A percentile compares a stretch with the other conserved stretches of the same genome.
Evolutionary conservation across 495 filamentous ascomycete genomes (phyloP).

Genomic region (Neurospora sp.): DNA sequence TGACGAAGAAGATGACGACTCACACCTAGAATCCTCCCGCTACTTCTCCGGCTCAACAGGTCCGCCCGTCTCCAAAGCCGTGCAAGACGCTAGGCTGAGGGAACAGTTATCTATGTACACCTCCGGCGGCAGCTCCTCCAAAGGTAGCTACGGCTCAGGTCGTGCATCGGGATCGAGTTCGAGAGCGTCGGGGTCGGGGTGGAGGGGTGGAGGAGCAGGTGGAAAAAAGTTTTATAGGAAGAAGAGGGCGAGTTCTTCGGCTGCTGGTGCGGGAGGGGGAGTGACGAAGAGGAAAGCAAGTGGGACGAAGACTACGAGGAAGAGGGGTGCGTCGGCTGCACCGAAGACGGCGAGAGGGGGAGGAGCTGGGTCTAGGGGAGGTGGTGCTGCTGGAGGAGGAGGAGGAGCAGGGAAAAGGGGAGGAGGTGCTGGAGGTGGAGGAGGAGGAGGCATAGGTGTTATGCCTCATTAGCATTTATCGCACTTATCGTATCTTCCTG

Average conservation of each 20-base stretch:
- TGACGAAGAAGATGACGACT: constrained; percentile 20
- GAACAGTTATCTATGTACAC: neutral
- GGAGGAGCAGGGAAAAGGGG: neutral
- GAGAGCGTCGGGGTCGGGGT: neutral
- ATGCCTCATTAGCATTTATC: neutral
- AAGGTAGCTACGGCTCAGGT: constrained; percentile 15
- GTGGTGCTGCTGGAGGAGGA: neutral
- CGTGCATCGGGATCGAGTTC: constrained; percentile 2
- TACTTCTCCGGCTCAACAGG: constrained; percentile 3
- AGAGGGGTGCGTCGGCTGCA: neutral
- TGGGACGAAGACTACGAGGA: neutral
- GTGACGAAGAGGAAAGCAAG: neutral
- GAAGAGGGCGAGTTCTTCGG: neutral
- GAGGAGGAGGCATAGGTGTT: neutral
- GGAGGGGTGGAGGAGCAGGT: constrained; percentile 5
- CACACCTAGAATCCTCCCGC: constrained; percentile 5
- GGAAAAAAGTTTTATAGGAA: constrained; percentile 7
- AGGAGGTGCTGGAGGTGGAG: neutral
- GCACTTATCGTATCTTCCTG: neutral
- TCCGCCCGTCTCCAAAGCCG: neutral
- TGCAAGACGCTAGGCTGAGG: neutral
- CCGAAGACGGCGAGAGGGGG: neutral
- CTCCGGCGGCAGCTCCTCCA: neutral
- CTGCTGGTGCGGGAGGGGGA: neutral
- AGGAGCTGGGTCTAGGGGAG: neutral